phyloP scores from a whole-genome alignment of 1,139 yeast genomes.

The Yueomyces sp. region DNA sequence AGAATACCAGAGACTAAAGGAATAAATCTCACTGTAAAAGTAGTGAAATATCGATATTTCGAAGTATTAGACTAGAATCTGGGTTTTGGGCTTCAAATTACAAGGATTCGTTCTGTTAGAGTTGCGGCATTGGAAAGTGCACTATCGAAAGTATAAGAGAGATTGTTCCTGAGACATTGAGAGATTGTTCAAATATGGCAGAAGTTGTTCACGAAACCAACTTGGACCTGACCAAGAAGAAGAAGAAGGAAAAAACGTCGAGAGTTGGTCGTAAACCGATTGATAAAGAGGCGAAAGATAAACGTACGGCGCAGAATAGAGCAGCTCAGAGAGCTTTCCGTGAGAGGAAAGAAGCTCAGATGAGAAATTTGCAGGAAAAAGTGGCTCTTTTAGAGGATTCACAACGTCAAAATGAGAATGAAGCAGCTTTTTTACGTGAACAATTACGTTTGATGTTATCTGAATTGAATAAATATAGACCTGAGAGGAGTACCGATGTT shows the following conservation, averaged over 20 bases:
- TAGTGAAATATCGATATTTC: too few relatives aligned
- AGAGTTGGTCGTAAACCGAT: constrained; percentile 51
- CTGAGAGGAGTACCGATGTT: constrained; percentile 10
- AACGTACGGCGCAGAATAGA: constrained; percentile 90
- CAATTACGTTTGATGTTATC: constrained; percentile 67
- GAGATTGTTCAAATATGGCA: too few relatives aligned
- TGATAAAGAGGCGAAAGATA: constrained; percentile 66
- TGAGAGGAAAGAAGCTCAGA: constrained; percentile 80
- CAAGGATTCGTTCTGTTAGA: too few relatives aligned
- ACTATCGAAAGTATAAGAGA: too few relatives aligned
- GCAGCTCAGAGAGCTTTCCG: constrained; percentile 97
- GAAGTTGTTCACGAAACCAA: too few relatives aligned
- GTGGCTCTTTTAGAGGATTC: constrained; percentile 62
- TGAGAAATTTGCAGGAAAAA: constrained; percentile 77
- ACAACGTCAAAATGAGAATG: constrained; percentile 52
- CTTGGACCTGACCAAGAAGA: too few relatives aligned
- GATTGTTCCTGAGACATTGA: too few relatives aligned
- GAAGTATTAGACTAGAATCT: too few relatives aligned
- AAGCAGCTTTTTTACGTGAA: constrained; percentile 60
- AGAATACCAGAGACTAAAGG: too few relatives aligned
- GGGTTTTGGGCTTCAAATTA: too few relatives aligned
- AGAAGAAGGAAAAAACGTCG: neutral
- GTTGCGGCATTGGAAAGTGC: too few relatives aligned
- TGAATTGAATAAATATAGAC: constrained; percentile 58
- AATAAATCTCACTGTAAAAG: too few relatives aligned